Conservation (phyloP, 2,329 filamentous ascomycete genomes). For the Cordyceps tenuipes region DNA sequence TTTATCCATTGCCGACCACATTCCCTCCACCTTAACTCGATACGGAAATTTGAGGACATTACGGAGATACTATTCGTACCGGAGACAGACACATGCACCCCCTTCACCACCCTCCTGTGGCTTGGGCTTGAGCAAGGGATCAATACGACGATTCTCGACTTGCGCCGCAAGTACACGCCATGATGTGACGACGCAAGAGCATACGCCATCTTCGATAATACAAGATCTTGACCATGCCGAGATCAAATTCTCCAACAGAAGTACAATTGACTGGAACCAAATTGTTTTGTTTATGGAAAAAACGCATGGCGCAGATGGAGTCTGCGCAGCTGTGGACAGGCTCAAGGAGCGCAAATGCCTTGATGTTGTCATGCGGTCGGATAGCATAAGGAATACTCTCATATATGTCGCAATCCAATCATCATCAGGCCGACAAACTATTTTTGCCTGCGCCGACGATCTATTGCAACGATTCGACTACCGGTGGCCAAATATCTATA, state of each 20-base stretch:
- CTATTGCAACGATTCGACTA: constrained; percentile 30
- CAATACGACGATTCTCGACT: not conserved
- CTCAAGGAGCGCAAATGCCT: not conserved
- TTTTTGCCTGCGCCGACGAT: constrained; percentile 21
- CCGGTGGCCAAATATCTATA: constrained; percentile 43
- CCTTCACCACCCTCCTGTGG: not conserved
- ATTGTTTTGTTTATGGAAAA: not conserved
- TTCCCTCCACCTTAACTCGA: too few relatives aligned
- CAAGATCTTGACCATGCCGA: constrained; percentile 1
- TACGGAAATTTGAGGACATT: too few relatives aligned
- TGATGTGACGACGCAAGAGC: not conserved
- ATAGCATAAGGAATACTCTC: not conserved
- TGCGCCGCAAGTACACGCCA: not conserved
- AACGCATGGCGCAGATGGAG: not conserved
- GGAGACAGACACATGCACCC: not conserved
- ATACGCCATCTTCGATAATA: not conserved
- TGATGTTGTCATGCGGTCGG: not conserved
- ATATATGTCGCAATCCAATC: constrained; percentile 20
- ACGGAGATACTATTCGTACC: not conserved
- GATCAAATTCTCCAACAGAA: not conserved
- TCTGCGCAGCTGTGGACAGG: not conserved
- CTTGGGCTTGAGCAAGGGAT: too few relatives aligned
- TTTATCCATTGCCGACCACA: not conserved
- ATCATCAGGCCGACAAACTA: constrained; percentile 18
- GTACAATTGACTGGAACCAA: not conserved